These are phyloP conservation scores for Amyloporia xantha DNA, from an alignment of 768 basidiomycete genomes.

Conservation along the genomic window DNA sequence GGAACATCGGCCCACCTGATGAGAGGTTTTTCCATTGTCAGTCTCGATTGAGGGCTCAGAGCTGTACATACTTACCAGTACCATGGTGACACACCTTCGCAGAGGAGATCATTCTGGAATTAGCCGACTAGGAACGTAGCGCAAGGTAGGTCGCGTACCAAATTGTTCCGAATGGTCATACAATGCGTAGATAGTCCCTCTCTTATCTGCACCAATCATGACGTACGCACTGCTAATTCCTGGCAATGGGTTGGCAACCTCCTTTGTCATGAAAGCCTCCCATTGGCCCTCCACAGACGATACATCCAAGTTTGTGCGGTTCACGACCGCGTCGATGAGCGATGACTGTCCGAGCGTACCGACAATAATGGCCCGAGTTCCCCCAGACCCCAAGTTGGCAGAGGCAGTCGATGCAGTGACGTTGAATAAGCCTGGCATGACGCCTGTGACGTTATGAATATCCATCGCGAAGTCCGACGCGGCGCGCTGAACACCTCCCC, in stretches of 20 bases:
- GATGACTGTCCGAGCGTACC: constrained; percentile 57
- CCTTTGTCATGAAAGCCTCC: constrained; percentile 53
- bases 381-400: constrained; percentile 16
- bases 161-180: constrained; percentile 69
- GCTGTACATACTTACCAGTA: constrained; percentile 39
- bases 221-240: constrained; percentile 58
- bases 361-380: constrained; percentile 47
- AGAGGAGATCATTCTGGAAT: constrained; percentile 1
- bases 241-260: constrained; percentile 49
- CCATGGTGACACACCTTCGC: constrained; percentile 71
- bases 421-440: constrained; percentile 45
- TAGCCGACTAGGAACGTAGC: not conserved
- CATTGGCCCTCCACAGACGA: constrained; percentile 55
- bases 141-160: constrained; percentile 28
- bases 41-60: not conserved
- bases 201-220: constrained; percentile 61
- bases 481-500: constrained; percentile 57
- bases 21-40: not conserved
- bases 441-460: constrained; percentile 53
- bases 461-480: constrained; percentile 56
- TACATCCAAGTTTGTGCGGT: constrained; percentile 46
- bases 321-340: constrained; percentile 45
- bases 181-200: constrained; percentile 60
- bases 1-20: constrained; percentile 78
- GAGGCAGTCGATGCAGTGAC: constrained; percentile 29